phyloP scores from a whole-genome alignment of 2,329 filamentous ascomycete species.

The Nakataea oryzae region DNA sequence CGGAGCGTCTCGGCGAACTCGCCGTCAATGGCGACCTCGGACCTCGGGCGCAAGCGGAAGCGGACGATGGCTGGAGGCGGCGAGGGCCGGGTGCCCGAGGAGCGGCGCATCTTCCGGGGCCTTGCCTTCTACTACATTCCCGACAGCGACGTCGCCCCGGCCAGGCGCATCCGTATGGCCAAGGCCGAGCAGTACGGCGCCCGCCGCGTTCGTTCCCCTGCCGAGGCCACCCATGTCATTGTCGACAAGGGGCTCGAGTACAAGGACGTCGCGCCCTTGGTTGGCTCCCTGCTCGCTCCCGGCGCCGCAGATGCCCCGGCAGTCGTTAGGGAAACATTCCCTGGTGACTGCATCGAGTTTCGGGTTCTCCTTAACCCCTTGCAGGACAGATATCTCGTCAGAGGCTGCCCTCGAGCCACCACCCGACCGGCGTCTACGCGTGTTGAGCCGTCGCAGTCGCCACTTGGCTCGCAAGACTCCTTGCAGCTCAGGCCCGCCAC shows the following conservation, averaged over 20 bases:
- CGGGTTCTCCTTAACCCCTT: slow-evolving; percentile 45
- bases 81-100: slow-evolving; percentile 34
- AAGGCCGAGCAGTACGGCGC: slow-evolving; percentile 70
- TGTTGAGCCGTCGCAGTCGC: slow-evolving; percentile 3
- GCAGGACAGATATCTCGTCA: slow-evolving; percentile 48
- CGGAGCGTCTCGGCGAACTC: neutral
- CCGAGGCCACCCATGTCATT: slow-evolving; percentile 63
- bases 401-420: slow-evolving; percentile 30
- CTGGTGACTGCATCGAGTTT: slow-evolving; percentile 56
- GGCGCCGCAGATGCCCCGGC: slow-evolving; percentile 16
- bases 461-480: slow-evolving; percentile 20
- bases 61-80: slow-evolving; percentile 8
- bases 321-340: slow-evolving; percentile 59
- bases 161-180: slow-evolving; percentile 60
- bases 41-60: slow-evolving; percentile 32
- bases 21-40: slow-evolving; percentile 8
- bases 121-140: slow-evolving; percentile 71
- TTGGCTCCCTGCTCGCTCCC: slow-evolving; percentile 26
- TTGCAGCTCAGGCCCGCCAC: slow-evolving; percentile 36
- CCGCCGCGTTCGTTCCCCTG: slow-evolving; percentile 51
- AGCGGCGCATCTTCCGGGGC: slow-evolving; percentile 46
- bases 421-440: neutral
- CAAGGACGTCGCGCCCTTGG: slow-evolving; percentile 46
- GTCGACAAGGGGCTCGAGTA: slow-evolving; percentile 62
- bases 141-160: slow-evolving; percentile 60